phyloP scores from a whole-genome alignment of 495 filamentous ascomycete species.

The Talaromyces wortmannii region DNA sequence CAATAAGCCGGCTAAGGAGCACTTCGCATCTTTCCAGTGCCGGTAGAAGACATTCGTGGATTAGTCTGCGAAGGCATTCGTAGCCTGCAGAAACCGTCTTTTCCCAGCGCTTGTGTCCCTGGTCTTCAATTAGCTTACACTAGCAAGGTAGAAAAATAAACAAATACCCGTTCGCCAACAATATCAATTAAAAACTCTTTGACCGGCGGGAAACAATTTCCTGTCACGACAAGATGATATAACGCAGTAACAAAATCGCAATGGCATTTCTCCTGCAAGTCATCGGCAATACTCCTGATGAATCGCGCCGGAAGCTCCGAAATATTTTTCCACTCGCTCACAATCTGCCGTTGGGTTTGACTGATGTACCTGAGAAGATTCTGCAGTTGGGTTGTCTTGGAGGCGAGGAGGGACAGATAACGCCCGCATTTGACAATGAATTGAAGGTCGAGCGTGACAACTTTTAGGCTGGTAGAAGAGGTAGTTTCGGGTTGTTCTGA shows the following conservation, averaged over 20 bases:
- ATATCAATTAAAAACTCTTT: constrained; percentile 88
- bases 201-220: constrained; percentile 67
- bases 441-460: constrained; percentile 74
- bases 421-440: constrained; percentile 75
- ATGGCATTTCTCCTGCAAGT: constrained; percentile 49
- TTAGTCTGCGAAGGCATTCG: constrained; percentile 65
- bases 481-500: constrained; percentile 16
- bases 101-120: constrained; percentile 96
- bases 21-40: constrained; percentile 77
- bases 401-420: constrained; percentile 74
- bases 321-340: constrained; percentile 71
- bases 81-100: constrained; percentile 74
- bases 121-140: constrained; percentile 2
- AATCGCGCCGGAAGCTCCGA: constrained; percentile 75
- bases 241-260: constrained; percentile 66
- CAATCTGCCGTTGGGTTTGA: constrained; percentile 68
- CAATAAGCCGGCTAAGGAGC: constrained; percentile 77
- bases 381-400: constrained; percentile 80
- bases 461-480: constrained; percentile 32
- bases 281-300: constrained; percentile 65
- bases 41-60: constrained; percentile 82
- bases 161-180: constrained; percentile 67
- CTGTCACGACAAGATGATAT: constrained; percentile 82
- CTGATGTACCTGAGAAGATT: constrained; percentile 77
- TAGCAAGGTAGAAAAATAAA: neutral